Conservation (phyloP, 192 early-diverging fungal genomes). For the Mortierella antarctica region DNA sequence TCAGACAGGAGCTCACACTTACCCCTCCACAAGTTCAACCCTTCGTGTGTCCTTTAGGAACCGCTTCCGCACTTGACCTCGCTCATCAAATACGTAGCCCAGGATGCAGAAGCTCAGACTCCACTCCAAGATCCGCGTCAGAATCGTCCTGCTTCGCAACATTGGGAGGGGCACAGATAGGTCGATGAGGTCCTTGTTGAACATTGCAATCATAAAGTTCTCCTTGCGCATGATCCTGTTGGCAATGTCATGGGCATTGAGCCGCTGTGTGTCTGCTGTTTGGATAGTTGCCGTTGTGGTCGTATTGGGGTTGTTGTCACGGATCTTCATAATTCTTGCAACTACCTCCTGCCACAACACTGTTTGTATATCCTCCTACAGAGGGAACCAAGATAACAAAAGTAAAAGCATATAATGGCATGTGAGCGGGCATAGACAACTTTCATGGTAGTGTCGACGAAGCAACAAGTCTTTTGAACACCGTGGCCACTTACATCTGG, state of each 20-base stretch:
- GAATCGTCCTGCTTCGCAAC: conserved; percentile 64
- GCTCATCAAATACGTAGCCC: conserved; percentile 89
- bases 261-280: conserved; percentile 62
- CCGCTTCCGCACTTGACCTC: conserved; percentile 82
- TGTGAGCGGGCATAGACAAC: neutral
- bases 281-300: conserved; percentile 44
- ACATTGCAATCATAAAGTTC: conserved; percentile 96
- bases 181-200: conserved; percentile 92
- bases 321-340: conserved; percentile 74
- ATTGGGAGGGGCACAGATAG: conserved; percentile 76
- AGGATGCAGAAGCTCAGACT: conserved; percentile 89
- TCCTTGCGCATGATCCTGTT: conserved; percentile 98
- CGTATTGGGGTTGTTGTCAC: conserved; percentile 72
- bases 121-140: conserved; percentile 94
- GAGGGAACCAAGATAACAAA: neutral
- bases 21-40: conserved; percentile 74
- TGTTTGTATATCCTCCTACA: conserved; percentile 84
- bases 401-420: conserved; percentile 5
- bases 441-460: neutral
- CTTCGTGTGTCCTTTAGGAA: conserved; percentile 83
- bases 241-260: conserved; percentile 81
- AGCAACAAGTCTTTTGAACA: neutral
- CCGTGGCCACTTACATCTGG: conserved; percentile 64
- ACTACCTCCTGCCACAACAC: conserved; percentile 89
- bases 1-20: conserved; percentile 10